Base-by-base conservation (phyloP, 78 protist species). In the Chrysochromulina parva region DNA sequence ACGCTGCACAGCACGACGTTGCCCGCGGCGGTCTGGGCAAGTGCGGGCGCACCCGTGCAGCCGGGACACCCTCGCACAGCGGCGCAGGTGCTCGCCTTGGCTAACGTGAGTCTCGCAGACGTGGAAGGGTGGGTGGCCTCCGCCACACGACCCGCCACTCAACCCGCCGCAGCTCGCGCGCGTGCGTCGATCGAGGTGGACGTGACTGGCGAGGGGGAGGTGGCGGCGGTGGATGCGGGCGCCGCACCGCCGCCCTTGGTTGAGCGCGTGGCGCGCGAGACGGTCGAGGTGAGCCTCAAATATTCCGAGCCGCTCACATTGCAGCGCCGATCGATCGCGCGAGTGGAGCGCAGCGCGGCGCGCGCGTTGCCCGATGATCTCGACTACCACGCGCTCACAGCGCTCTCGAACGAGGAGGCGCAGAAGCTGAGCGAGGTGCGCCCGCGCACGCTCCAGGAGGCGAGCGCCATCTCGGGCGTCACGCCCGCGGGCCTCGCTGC, bases 331-430 rank as follows among this genome's bases (percentile, higher is more conserved):
- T 48, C 5, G 26, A 28, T 58, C 24, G 52, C 6, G 55, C n/a
- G 11, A 1, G 1, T 9, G 57, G 6, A 3, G 5, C 24, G 17
- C 20, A 4, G 1, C n/a, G 86, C 9, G n/a, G 60, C 16, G 48
- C 7, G 52, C 93, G 26, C 11, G 14, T 0, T 91, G 14, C 92
- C 91, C 11, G 59, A 20, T 10, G 24, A 3, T 16, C 59, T 86
- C 58, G 90, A 87, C 24, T 91, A 90, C 74, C 9, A 5, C 54
- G 0, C 82, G 16, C 26, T 92, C 17, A 20, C 47, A 1, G 57
- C 14, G 50, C 90, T 92, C 53, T 76, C 90, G 16, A 0, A 0
- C 55, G 94, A 92, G 50, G 94, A 92, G 92, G 48, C 28, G 53
- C 81, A 88, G 76, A 92, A 92, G 38, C 90, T 92, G n/a, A 22